Evolutionary conservation across 805 yeast species (phyloP).

Genomic region (Saccharomycopsis microspora): DNA sequence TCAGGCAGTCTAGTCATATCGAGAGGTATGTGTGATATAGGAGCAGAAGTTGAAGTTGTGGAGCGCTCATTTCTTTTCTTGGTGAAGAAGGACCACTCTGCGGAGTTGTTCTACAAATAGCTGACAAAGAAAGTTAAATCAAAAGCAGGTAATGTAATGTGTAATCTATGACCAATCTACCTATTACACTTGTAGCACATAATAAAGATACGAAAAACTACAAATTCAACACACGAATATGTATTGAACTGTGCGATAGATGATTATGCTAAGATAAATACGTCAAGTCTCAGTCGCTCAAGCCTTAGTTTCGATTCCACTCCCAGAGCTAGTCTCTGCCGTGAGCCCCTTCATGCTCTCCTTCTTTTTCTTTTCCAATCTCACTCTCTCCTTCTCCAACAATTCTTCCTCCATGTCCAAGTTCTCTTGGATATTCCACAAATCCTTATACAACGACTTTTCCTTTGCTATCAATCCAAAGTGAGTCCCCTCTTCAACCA

Average conservation of each 20-base stretch:
- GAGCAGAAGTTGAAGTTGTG: background rate
- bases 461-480: conserved; percentile 39
- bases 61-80: conserved; percentile 13
- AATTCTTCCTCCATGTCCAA: conserved; percentile 38
- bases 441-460: conserved; percentile 57
- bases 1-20: conserved; percentile 12
- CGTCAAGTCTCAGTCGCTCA: no score
- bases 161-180: background rate
- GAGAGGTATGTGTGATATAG: conserved; percentile 1
- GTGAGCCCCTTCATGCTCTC: background rate
- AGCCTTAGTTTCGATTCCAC: no score
- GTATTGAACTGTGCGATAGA: no score
- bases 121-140: background rate
- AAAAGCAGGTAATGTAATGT: background rate
- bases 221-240: no score
- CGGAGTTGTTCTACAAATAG: conserved; percentile 13
- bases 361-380: conserved; percentile 11
- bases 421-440: conserved; percentile 91
- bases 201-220: no score
- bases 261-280: no score
- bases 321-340: background rate
- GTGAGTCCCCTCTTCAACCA: conserved; percentile 86
- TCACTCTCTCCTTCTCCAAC: conserved; percentile 20
- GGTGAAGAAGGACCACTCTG: conserved; percentile 10
- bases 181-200: no score